A percentile compares a stretch with the other conserved stretches of the same genome.
Conservation (phyloP, 306 rosid genomes). For the Corylus heterophylla region DNA sequence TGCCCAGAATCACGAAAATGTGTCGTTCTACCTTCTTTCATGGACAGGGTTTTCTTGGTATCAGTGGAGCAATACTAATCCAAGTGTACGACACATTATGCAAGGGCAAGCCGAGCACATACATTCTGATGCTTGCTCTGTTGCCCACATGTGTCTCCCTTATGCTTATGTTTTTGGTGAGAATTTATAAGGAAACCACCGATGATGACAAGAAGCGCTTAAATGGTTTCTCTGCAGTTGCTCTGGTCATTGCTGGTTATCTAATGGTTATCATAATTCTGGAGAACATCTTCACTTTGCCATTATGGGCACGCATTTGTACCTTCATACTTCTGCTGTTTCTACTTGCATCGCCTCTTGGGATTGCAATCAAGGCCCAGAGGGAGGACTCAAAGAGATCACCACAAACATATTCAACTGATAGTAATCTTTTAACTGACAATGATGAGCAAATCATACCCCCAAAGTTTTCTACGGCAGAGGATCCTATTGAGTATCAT, state of each 20-base stretch:
- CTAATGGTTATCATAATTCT: slow-evolving; percentile 61
- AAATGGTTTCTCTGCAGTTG: slow-evolving; percentile 58
- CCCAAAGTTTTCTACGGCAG: slow-evolving; percentile 20
- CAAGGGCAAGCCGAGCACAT: slow-evolving; percentile 64
- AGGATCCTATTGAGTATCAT: slow-evolving; percentile 38
- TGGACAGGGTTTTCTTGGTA: slow-evolving; percentile 20
- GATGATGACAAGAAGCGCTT: slow-evolving; percentile 59
- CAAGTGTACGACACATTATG: slow-evolving; percentile 59
- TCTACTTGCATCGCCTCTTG: slow-evolving; percentile 40
- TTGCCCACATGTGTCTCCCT: slow-evolving; percentile 60
- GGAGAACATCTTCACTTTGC: slow-evolving; percentile 44
- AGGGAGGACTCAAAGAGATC: not conserved
- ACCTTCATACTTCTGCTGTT: slow-evolving; percentile 49
- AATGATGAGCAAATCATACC: slow-evolving; percentile 21
- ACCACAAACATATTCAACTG: not conserved
- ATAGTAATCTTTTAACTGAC: slow-evolving; percentile 24
- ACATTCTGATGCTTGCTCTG: slow-evolving; percentile 66
- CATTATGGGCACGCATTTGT: slow-evolving; percentile 46
- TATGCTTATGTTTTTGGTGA: slow-evolving; percentile 58
- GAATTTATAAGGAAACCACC: slow-evolving; percentile 49
- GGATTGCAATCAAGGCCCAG: slow-evolving; percentile 42
- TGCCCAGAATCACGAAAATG: not conserved
- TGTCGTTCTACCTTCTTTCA: not conserved
- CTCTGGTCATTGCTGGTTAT: slow-evolving; percentile 63
- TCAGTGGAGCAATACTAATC: slow-evolving; percentile 85